Percentiles rank a stretch among this genome's conserved stretches.
Conservation (phyloP, 768 basidiomycete genomes). For the Ramaria rubella region DNA sequence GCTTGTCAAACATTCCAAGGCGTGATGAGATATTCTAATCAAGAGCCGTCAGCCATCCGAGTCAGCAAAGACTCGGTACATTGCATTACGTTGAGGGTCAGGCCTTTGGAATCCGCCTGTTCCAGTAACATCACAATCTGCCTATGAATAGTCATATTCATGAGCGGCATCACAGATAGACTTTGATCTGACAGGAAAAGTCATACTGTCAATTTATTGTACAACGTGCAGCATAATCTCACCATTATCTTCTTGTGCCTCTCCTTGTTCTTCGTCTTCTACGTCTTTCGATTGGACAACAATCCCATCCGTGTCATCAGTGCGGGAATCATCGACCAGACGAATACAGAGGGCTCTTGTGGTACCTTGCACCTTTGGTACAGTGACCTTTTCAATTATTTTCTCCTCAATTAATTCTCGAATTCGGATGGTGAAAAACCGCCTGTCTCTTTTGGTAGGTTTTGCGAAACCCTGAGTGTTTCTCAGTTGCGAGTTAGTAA, state of each 20-base stretch:
- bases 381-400: slow-evolving; percentile 65
- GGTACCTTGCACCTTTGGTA: slow-evolving; percentile 48
- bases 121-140: slow-evolving; percentile 74
- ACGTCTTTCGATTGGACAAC: slow-evolving; percentile 5
- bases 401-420: slow-evolving; percentile 68
- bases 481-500: not conserved
- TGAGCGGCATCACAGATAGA: slow-evolving; percentile 1
- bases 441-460: slow-evolving; percentile 71
- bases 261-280: slow-evolving; percentile 33
- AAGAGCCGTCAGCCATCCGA: not conserved
- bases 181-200: not conserved
- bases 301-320: slow-evolving; percentile 30
- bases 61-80: not conserved
- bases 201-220: slow-evolving; percentile 1
- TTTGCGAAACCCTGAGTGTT: slow-evolving; percentile 60
- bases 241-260: slow-evolving; percentile 28
- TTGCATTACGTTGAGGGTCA: slow-evolving; percentile 62
- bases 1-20: slow-evolving; percentile 67
- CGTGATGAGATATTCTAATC: slow-evolving; percentile 54
- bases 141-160: slow-evolving; percentile 65
- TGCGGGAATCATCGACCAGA: slow-evolving; percentile 39
- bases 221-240: slow-evolving; percentile 22
- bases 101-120: slow-evolving; percentile 57
- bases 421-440: slow-evolving; percentile 72
- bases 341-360: slow-evolving; percentile 59